A percentile compares a stretch with the other conserved stretches of the same genome.
Conservation (phyloP, 2,329 filamentous ascomycete species). For the Stagonosporopsis chrysanthemi region DNA sequence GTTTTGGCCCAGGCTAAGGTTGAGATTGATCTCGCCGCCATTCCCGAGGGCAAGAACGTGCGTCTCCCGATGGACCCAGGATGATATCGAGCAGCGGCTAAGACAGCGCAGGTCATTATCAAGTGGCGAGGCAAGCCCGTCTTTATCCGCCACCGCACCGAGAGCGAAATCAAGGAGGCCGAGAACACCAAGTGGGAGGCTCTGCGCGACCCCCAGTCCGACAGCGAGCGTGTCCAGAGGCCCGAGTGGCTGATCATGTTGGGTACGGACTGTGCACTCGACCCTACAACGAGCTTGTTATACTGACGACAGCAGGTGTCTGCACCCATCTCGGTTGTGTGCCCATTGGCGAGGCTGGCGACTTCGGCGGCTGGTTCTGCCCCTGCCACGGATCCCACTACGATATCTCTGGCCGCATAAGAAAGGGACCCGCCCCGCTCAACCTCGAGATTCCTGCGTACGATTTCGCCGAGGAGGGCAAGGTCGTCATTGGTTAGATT, state of each 20-base stretch:
- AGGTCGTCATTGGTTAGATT: slow-evolving; percentile 87
- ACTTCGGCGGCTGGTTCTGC: slow-evolving; percentile 99
- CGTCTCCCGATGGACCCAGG: slow-evolving; percentile 48
- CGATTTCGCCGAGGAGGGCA: slow-evolving; percentile 89
- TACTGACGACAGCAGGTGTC: slow-evolving; percentile 69
- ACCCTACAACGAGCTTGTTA: background rate
- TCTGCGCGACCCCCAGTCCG: slow-evolving; percentile 89
- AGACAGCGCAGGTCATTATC: slow-evolving; percentile 79
- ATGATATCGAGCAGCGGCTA: slow-evolving; percentile 20
- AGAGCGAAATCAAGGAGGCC: slow-evolving; percentile 91
- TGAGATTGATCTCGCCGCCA: slow-evolving; percentile 89
- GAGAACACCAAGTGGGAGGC: slow-evolving; percentile 83
- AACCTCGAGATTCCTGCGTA: slow-evolving; percentile 96
- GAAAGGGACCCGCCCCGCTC: slow-evolving; percentile 94
- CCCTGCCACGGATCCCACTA: slow-evolving; percentile 99
- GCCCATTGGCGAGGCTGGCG: slow-evolving; percentile 97
- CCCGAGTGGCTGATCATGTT: slow-evolving; percentile 99
- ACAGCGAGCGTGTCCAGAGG: slow-evolving; percentile 94
- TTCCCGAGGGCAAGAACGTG: slow-evolving; percentile 99
- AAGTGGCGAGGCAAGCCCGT: slow-evolving; percentile 99
- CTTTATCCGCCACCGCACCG: slow-evolving; percentile 98
- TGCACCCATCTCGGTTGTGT: slow-evolving; percentile 99
- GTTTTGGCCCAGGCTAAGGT: slow-evolving; percentile 99
- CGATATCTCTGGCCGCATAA: slow-evolving; percentile 98
- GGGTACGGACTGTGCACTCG: slow-evolving; percentile 63